A percentile compares a stretch with the other conserved stretches of the same genome.
Evolutionary conservation across 108 stramenopile species (phyloP).

Genomic region (Skeletonema tropicum): DNA sequence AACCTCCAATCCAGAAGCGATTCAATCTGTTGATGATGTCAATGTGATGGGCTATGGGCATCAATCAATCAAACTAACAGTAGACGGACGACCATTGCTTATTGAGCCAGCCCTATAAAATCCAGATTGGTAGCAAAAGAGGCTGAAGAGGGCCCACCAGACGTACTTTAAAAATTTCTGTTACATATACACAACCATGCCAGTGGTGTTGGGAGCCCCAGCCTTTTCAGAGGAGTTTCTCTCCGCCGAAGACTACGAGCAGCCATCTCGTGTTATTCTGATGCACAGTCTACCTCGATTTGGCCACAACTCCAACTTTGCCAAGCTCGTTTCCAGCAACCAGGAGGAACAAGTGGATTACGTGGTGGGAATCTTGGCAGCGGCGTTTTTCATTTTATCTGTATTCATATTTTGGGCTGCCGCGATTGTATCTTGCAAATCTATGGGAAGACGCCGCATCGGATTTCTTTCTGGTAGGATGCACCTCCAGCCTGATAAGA

Average conservation of each 20-base stretch:
- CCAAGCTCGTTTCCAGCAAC: slow-evolving; percentile 23
- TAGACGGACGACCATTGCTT: too few relatives aligned
- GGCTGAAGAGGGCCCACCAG: too few relatives aligned
- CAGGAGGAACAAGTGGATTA: slow-evolving; percentile 45
- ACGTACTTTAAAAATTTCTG: too few relatives aligned
- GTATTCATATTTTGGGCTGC: slow-evolving; percentile 37
- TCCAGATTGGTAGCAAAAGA: too few relatives aligned
- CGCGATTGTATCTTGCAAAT: slow-evolving; percentile 20
- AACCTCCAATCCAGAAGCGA: too few relatives aligned
- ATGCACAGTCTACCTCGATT: slow-evolving; percentile 33
- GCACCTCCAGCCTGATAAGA: slow-evolving; percentile 29
- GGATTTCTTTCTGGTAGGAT: slow-evolving; percentile 33
- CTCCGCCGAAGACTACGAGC: slow-evolving; percentile 1
- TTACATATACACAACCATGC: too few relatives aligned
- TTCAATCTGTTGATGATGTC: too few relatives aligned
- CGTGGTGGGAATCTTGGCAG: slow-evolving; percentile 40
- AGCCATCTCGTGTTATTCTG: not conserved
- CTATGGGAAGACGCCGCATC: slow-evolving; percentile 30
- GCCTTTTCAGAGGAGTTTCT: not conserved
- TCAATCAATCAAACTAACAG: too few relatives aligned
- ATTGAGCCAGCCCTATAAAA: too few relatives aligned
- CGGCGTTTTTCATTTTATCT: slow-evolving; percentile 35
- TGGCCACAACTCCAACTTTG: slow-evolving; percentile 36
- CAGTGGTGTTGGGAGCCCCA: not conserved
- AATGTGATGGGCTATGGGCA: too few relatives aligned